Conservation (phyloP, 192 early-diverging fungal genomes). For the Mortierella hygrophila region DNA sequence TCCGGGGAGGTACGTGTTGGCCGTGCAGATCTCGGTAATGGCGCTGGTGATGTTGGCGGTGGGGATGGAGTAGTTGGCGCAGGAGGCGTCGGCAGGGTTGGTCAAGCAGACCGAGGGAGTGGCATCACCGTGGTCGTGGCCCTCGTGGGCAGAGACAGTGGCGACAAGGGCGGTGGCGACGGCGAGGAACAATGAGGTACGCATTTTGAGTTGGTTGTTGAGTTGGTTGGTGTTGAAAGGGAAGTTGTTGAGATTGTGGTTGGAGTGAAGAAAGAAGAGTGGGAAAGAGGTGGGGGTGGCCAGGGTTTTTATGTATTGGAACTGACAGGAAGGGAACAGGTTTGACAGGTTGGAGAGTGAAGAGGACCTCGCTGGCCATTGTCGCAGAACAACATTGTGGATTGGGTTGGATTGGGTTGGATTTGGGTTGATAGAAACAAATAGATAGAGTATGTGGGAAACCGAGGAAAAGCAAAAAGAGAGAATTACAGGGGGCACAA, state of each 20-base stretch:
- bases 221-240: background rate
- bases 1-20: conserved; percentile 46
- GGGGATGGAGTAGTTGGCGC: conserved; percentile 37
- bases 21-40: conserved; percentile 42
- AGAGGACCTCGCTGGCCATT: background rate
- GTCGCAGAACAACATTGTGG: too few relatives aligned
- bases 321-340: background rate
- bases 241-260: background rate
- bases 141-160: conserved; percentile 41
- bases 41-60: conserved; percentile 28
- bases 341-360: background rate
- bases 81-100: conserved; percentile 39
- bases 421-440: too few relatives aligned
- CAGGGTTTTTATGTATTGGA: background rate
- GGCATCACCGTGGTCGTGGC: conserved; percentile 17
- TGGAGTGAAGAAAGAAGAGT: background rate
- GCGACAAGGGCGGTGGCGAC: conserved; percentile 29
- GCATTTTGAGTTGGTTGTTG: conserved; percentile 24
- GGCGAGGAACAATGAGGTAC: conserved; percentile 34
- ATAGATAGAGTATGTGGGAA: background rate
- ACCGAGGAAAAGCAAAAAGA: background rate
- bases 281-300: background rate
- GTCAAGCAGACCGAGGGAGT: conserved; percentile 44
- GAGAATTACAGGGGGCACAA: background rate
- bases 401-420: too few relatives aligned